Evolutionary conservation across 169 alveolate genomes (phyloP), one percentile per base, ranked within the genome.

Genomic region (Perkinsus chesapeaki): DNA sequence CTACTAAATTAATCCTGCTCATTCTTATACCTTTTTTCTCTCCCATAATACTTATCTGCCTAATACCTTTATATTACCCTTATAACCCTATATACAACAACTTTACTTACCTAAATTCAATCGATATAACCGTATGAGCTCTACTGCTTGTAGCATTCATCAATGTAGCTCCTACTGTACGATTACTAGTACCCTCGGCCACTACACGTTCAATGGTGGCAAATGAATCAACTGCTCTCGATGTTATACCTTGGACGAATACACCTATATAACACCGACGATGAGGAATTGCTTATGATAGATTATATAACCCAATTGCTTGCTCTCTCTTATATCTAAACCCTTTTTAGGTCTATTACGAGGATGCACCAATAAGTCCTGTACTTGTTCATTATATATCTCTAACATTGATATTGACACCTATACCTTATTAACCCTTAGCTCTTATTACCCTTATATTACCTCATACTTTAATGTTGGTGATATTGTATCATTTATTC

Each of bases 301-400:
- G 39, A 3, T 34, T 16, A 3, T 20, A 20, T 10, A 48, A 37
- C 96, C 96, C 73, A 94, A 91, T 38, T 93, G 96, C 94, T 96
- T 96, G 93, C 96, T 95, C 94, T 98, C 98, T 91, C 99, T 95
- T 39, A 96, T 95, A 34, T 93, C 92, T n/a, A 98, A 94, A 27
- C 99, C 99, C 27, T 97, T 96, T 82, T 73, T 91, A 19, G 98
- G 98, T 93, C 98, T 94, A 92, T 96, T 95, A 0, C 93, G 93
- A 37, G 97, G 97, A 39, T 95, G 94, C 39, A 96, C 96, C 90
- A 97, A 94, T 39, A 97, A 95, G 96, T 98, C 99, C 95, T 98
- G 98, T 31, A 97, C 98, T 91, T 96, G 97, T 93, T 98, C 99
- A 94, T 98, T 98, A 94, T 98, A 98, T 82, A 98, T 98, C 95